These are phyloP conservation scores for Pyrenochaeta sp. DNA, from an alignment of 2,329 filamentous ascomycete genomes.

Conservation along the genomic window DNA sequence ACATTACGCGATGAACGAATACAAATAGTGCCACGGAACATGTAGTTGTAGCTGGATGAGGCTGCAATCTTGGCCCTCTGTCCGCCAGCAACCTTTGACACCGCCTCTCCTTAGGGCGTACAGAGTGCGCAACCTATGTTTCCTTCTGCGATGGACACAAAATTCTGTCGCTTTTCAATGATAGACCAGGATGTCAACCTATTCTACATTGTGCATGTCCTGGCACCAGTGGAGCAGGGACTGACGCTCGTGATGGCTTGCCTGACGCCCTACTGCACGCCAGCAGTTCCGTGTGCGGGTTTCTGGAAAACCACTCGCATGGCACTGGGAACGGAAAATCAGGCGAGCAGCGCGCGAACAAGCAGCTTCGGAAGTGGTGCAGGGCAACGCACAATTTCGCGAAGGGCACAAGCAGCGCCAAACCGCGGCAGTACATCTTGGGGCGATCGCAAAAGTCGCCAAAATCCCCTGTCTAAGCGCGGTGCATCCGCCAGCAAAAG, in stretches of 20 bases:
- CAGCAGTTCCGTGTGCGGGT: conserved; percentile 7
- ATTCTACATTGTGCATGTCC: too few species aligned
- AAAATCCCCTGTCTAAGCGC: conserved; percentile 14
- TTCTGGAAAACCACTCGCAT: conserved; percentile 21
- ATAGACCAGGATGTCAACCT: too few species aligned
- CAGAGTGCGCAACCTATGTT: too few species aligned
- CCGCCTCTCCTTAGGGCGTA: too few species aligned
- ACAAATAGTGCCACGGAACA: too few species aligned
- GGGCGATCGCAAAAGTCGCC: conserved; percentile 15
- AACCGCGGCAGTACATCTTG: conserved; percentile 13
- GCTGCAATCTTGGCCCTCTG: too few species aligned
- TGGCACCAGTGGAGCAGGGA: too few species aligned
- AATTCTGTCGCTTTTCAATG: too few species aligned
- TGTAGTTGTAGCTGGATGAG: too few species aligned
- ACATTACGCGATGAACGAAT: too few species aligned
- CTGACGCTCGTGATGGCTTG: background rate
- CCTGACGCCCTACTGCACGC: background rate
- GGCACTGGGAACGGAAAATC: conserved; percentile 12
- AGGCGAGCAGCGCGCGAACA: conserved; percentile 8
- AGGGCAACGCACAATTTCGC: background rate
- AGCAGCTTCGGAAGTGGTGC: background rate
- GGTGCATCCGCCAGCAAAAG: conserved; percentile 15
- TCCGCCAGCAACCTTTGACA: too few species aligned
- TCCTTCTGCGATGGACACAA: too few species aligned
- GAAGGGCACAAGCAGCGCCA: conserved; percentile 7